A percentile compares a stretch with the other conserved stretches of the same genome.
These are phyloP conservation scores for Panellus pusillus DNA, from an alignment of 768 basidiomycete species.

Conservation along the genomic window DNA sequence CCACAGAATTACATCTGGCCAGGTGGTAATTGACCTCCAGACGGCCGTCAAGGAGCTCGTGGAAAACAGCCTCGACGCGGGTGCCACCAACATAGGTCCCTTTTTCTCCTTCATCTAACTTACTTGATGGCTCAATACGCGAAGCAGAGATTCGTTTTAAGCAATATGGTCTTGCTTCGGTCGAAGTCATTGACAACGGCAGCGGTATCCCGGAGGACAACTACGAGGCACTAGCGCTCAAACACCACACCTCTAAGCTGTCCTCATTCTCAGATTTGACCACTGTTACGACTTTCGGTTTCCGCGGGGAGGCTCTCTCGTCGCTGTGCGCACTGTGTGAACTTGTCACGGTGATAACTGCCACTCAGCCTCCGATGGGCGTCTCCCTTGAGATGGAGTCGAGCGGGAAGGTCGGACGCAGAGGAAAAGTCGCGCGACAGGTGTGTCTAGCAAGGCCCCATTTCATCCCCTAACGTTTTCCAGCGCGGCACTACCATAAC, in stretches of 20 bases:
- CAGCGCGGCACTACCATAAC: slow-evolving; percentile 87
- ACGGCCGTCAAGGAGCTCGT: slow-evolving; percentile 95
- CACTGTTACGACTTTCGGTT: slow-evolving; percentile 84
- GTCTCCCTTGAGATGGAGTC: slow-evolving; percentile 72
- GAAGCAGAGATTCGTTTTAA: slow-evolving; percentile 83
- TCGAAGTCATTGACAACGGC: slow-evolving; percentile 95
- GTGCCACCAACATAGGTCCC: slow-evolving; percentile 82
- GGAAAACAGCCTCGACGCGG: slow-evolving; percentile 95
- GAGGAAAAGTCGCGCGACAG: slow-evolving; percentile 72
- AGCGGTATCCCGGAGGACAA: slow-evolving; percentile 78
- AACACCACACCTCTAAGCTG: slow-evolving; percentile 94
- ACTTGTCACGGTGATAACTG: slow-evolving; percentile 67
- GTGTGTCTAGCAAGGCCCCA: slow-evolving; percentile 37
- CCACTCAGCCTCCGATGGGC: slow-evolving; percentile 79
- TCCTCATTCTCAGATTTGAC: slow-evolving; percentile 71
- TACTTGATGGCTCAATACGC: background rate
- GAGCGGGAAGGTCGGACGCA: slow-evolving; percentile 58
- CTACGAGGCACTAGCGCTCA: slow-evolving; percentile 76
- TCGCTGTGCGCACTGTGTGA: slow-evolving; percentile 87
- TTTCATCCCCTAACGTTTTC: background rate
- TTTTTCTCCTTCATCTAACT: background rate
- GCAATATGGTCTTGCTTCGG: slow-evolving; percentile 74
- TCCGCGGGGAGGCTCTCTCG: slow-evolving; percentile 94
- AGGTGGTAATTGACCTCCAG: slow-evolving; percentile 92
- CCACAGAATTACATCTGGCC: slow-evolving; percentile 90